A percentile compares a stretch with the other conserved stretches of the same genome.
Evolutionary conservation across 441 rosid genomes (phyloP).

Genomic region (Bocquillonia castaneifolia): DNA sequence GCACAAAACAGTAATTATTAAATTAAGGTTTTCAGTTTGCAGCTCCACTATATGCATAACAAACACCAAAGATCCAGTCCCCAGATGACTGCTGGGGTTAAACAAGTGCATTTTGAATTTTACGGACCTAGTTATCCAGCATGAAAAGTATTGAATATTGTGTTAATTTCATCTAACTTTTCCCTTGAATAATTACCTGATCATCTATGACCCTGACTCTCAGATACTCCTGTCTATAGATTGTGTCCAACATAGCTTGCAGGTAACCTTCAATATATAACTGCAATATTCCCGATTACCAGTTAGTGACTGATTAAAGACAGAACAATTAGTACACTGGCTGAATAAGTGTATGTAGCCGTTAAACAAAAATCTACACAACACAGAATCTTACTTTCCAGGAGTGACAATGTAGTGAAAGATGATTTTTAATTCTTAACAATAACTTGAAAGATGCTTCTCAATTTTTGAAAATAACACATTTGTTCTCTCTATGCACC

Average conservation of each 20-base stretch:
- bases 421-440: neutral
- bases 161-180: neutral
- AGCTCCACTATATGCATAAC: neutral
- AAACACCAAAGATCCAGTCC: conserved; percentile 1
- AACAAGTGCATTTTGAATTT: neutral
- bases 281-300: conserved; percentile 40
- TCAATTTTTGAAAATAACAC: neutral
- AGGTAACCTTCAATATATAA: conserved; percentile 91
- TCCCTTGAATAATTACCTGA: conserved; percentile 51
- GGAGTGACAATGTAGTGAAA: neutral
- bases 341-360: neutral
- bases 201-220: conserved; percentile 85
- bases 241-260: conserved; percentile 89
- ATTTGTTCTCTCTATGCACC: neutral
- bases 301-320: conserved; percentile 14
- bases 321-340: neutral
- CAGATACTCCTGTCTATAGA: conserved; percentile 90
- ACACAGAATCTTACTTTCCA: neutral
- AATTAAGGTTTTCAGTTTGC: conserved; percentile 5
- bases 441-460: neutral
- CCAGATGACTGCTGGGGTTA: neutral
- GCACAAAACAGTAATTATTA: neutral
- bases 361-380: neutral
- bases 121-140: neutral
- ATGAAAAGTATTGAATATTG: neutral